Evolutionary conservation across 2,329 filamentous ascomycete genomes (phyloP), one percentile per base, ranked within the genome.

Genomic region (Pyrenophora tritici-repentis): DNA sequence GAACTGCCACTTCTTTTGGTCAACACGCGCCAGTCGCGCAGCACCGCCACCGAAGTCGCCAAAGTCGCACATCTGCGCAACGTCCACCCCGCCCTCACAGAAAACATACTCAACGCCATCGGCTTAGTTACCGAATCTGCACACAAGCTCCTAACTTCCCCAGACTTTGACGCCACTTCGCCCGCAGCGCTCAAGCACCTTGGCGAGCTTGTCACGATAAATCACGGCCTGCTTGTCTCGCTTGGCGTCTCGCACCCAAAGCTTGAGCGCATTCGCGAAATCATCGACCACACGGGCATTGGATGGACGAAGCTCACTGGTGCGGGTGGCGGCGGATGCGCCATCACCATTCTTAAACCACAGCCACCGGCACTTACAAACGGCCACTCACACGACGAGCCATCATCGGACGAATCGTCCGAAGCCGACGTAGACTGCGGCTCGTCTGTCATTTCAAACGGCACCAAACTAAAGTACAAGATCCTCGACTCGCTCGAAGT

Each of bases 251-350:
- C 92, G 2, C 94, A 99, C 73, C 95, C 94, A 1, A 87, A 91
- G 39, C 81, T 99, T 20, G 94, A 99, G 76, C 86, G 93, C 26
- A 86, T 99, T 62, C 86, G 94, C 56, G 93, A 96, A 75, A 79
- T 99, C 36, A 75, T 75, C 41, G 93, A 99, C 61, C 86, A 94
- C 63, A 84, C 91, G 49, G 89, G 88, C 34, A 89, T 97, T 48
- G 94, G 94, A 24, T 99, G 92, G 92, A 97, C 94, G 10, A 99
- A 99, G 73, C 82, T 99, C 50, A 99, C 94, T 0, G 94, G 94
- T 29, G 94, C 94, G 1, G 94, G 94, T 17, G 95, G 94, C 10
- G 95, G 94, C 49, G 94, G 94, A 2, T 97, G 95, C 74, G 93
- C 92, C 3, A 97, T 99, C 62, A 95, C 93, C 0, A 79, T 99